These are phyloP conservation scores for Penicillium frequentans DNA, from an alignment of 2,329 filamentous ascomycete genomes.

Conservation along the genomic window DNA sequence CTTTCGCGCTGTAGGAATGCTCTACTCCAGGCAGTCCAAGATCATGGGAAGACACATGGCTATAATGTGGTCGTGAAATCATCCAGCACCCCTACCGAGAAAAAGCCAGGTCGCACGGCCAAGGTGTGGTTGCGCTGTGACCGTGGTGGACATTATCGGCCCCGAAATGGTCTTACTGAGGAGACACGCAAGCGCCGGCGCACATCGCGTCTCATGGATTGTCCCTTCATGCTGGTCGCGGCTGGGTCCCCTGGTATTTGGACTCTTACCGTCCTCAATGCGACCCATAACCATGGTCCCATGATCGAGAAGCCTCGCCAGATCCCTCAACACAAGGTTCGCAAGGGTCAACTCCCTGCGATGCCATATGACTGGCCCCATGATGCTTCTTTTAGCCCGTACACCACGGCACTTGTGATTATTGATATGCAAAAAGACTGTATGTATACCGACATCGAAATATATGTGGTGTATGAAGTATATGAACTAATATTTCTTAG, in stretches of 20 bases:
- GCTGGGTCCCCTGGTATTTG: conserved; percentile 46
- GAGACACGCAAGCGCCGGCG: conserved; percentile 46
- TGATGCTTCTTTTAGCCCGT: conserved; percentile 45
- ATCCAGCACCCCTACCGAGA: conserved; percentile 47
- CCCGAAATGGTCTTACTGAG: conserved; percentile 46
- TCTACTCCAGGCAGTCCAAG: conserved; percentile 42
- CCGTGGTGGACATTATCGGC: conserved; percentile 46
- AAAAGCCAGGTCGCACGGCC: conserved; percentile 45
- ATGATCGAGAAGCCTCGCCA: conserved; percentile 43
- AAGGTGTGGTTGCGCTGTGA: conserved; percentile 49
- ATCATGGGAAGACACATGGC: conserved; percentile 43
- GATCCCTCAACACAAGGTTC: conserved; percentile 42
- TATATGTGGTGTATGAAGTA: neutral
- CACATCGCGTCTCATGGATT: conserved; percentile 46
- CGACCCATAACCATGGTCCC: conserved; percentile 46
- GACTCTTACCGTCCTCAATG: conserved; percentile 43
- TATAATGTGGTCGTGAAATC: conserved; percentile 49
- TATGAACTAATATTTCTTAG: conserved; percentile 24
- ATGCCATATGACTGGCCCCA: conserved; percentile 49
- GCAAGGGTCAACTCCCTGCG: conserved; percentile 45
- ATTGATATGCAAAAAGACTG: conserved; percentile 53
- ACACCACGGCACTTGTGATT: conserved; percentile 47
- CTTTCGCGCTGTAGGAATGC: conserved; percentile 27
- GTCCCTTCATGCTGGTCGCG: conserved; percentile 46
- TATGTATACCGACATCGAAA: conserved; percentile 22